phyloP scores from a whole-genome alignment of 768 basidiomycete genomes.

The Pholiota microspora region DNA sequence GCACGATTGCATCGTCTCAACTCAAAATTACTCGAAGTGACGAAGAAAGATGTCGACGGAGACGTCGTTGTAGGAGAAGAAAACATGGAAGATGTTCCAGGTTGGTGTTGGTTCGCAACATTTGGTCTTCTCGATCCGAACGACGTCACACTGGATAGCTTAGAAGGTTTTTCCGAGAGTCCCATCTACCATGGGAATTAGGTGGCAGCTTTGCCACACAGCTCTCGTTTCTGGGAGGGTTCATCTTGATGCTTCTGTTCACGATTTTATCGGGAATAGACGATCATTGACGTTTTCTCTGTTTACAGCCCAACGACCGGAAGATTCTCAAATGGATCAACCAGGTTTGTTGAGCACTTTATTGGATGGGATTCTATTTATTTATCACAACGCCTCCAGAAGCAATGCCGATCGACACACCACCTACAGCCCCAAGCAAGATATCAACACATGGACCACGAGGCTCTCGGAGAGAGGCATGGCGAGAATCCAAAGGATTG shows the following conservation, averaged over 20 bases:
- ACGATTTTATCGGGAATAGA: constrained; percentile 31
- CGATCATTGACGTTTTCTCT: constrained; percentile 39
- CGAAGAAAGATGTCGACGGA: constrained; percentile 37
- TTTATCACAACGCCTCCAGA: constrained; percentile 25
- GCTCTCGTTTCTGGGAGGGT: constrained; percentile 15
- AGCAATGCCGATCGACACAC: constrained; percentile 54
- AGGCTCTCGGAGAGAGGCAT: constrained; percentile 73
- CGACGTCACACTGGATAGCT: constrained; percentile 51
- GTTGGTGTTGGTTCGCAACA: constrained; percentile 64
- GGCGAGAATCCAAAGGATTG: constrained; percentile 81
- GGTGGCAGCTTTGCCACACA: not conserved
- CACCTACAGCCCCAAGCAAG: constrained; percentile 22
- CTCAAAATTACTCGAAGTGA: constrained; percentile 54
- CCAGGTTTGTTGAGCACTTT: constrained; percentile 29
- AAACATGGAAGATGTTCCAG: constrained; percentile 44
- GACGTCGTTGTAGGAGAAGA: constrained; percentile 31
- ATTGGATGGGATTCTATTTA: constrained; percentile 12
- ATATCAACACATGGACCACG: constrained; percentile 86
- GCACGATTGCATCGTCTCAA: constrained; percentile 74
- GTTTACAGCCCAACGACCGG: constrained; percentile 31
- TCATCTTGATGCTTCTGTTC: constrained; percentile 32
- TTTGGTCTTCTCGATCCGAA: constrained; percentile 58
- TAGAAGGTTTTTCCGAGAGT: constrained; percentile 33
- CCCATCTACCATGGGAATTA: constrained; percentile 1
- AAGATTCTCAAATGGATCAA: constrained; percentile 21